A percentile compares a stretch with the other conserved stretches of the same genome.
Evolutionary conservation across 345 rosid species (phyloP).

Genomic region (Lumnitzera littorea): DNA sequence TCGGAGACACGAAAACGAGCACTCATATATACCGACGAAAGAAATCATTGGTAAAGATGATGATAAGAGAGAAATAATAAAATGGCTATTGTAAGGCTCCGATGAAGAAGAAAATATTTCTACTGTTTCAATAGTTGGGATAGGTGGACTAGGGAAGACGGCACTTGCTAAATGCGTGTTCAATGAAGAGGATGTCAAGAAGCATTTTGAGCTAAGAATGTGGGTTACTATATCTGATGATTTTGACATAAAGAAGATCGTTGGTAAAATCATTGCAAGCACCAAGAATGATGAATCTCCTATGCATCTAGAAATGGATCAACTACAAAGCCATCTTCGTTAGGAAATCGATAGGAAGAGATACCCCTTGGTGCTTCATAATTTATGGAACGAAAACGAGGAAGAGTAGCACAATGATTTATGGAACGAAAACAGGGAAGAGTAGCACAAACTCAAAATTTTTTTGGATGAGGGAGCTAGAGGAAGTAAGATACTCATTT

Average conservation of each 20-base stretch:
- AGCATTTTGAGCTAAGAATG: not conserved
- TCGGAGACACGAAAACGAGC: not conserved
- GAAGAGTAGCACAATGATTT: not conserved
- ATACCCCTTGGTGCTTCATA: slow-evolving; percentile 6
- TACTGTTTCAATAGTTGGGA: slow-evolving; percentile 10
- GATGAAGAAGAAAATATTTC: not conserved
- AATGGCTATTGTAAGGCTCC: not conserved
- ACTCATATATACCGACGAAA: not conserved
- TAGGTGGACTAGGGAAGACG: slow-evolving; percentile 14
- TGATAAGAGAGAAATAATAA: not conserved
- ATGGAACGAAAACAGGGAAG: slow-evolving; percentile 6
- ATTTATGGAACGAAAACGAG: slow-evolving; percentile 8
- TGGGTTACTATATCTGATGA: slow-evolving; percentile 9
- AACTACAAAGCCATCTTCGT: not conserved
- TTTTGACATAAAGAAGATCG: not conserved
- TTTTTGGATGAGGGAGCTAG: not conserved
- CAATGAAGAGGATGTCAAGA: not conserved
- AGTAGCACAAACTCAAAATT: not conserved
- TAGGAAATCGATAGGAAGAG: slow-evolving; percentile 1
- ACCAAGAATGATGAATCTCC: not conserved
- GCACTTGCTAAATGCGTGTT: slow-evolving; percentile 8
- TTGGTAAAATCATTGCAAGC: not conserved
- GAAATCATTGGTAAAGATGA: not conserved
- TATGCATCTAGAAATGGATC: not conserved
- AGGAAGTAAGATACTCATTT: slow-evolving; percentile 2